Base-by-base conservation (phyloP, 345 rosid genomes). In the Draba incana region DNA sequence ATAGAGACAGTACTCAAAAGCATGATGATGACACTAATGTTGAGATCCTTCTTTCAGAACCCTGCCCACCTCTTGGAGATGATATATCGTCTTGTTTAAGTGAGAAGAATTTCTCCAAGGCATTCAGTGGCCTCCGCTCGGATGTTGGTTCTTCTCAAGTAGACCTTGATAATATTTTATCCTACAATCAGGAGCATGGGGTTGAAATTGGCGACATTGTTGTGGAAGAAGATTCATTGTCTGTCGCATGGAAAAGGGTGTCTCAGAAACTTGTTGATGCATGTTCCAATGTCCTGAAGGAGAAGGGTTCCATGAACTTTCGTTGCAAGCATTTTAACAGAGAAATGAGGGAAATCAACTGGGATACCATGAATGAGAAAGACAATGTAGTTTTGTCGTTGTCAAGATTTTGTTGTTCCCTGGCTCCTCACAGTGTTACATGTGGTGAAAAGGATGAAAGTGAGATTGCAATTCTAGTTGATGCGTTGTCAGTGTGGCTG, bases 141-240 rank as follows among this genome's bases (percentile, higher is more conserved):
- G 84, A 77, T 64, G 63, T 56, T 69, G 73, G 75, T 67, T 58
- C 76, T 63, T 54, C 76, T 49, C 64, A 28, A 59, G 73, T 43
- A 46, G 72, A 72, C 41, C 57, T 69, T 60, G 77, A 57, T 62
- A 73, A 60, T 52, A 39, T 33, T 60, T 39, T 50, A 63, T 71
- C 75, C 25, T 24, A 62, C 27, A 57, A 64, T 61, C 67, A 66
- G 64, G 77, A 61, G 37, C 49, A 64, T 43, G 76, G 70, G 63
- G 84, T 82, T 77, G 89, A 83, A 73, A 80, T 91, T 57, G 96
- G 95, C 54, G 87, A 85, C 71, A 83, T 94, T 78, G 79, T 79
- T 51, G 95, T 80, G 58, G 96, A 89, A 85, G 96, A 81, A 49
- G 73, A 61, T 68, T 91, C 97, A n/a, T 63, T 82, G 43, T 79